These are phyloP conservation scores for Aspergillus kassunensis DNA, from an alignment of 495 filamentous ascomycete species.

Conservation along the genomic window DNA sequence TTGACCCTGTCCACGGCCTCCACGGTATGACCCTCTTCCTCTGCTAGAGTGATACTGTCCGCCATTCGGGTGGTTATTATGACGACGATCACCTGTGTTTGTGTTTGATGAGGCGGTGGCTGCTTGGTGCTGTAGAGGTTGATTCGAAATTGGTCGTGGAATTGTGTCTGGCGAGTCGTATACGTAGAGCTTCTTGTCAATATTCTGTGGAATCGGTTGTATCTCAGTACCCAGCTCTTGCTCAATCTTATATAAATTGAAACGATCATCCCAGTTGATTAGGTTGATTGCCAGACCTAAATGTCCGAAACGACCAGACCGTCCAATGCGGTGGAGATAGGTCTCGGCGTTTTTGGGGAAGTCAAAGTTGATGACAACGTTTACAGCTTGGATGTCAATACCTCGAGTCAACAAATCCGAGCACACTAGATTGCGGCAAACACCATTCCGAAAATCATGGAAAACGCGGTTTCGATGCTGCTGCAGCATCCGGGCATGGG, in stretches of 20 bases:
- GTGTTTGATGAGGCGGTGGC: slow-evolving; percentile 20
- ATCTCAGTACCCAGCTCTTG: slow-evolving; percentile 97
- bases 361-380: slow-evolving; percentile 99
- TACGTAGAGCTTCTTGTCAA: slow-evolving; percentile 97
- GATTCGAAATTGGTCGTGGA: slow-evolving; percentile 66
- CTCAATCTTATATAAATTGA: slow-evolving; percentile 98
- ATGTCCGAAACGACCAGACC: slow-evolving; percentile 95
- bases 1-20: slow-evolving; percentile 43
- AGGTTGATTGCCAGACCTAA: slow-evolving; percentile 97
- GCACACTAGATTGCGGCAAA: slow-evolving; percentile 96
- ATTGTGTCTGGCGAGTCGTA: slow-evolving; percentile 96
- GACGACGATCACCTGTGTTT: slow-evolving; percentile 35
- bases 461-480: slow-evolving; percentile 96
- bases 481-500: slow-evolving; percentile 97
- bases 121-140: slow-evolving; percentile 28
- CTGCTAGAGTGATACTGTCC: slow-evolving; percentile 36
- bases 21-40: slow-evolving; percentile 40
- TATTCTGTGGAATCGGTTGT: slow-evolving; percentile 84
- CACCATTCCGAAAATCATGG: slow-evolving; percentile 97
- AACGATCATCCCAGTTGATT: slow-evolving; percentile 98
- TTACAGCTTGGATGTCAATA: slow-evolving; percentile 99
- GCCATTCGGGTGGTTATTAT: slow-evolving; percentile 33
- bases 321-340: slow-evolving; percentile 96
- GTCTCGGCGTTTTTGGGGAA: slow-evolving; percentile 99
- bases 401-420: slow-evolving; percentile 96